Conservation (phyloP, 1,284 basidiomycete genomes). For the Gymnopus androsaceus region DNA sequence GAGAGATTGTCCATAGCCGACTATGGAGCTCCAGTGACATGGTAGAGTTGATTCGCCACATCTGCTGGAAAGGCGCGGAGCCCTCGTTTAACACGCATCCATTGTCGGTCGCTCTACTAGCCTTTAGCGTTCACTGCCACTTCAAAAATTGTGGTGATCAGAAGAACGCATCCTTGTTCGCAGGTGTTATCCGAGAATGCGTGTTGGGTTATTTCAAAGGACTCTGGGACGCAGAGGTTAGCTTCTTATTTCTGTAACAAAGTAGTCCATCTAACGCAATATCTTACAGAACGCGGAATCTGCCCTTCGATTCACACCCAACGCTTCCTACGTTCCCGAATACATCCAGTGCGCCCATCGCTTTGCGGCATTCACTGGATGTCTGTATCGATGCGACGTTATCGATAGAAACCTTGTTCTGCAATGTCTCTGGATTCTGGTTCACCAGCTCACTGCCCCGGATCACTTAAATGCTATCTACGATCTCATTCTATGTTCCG, state of each 20-base stretch:
- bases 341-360: slow-evolving; percentile 29
- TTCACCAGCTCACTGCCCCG: slow-evolving; percentile 25
- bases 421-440: slow-evolving; percentile 28
- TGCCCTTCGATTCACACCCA: background rate
- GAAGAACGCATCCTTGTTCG: slow-evolving; percentile 27
- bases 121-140: slow-evolving; percentile 26
- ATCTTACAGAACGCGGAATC: background rate
- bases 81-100: slow-evolving; percentile 10
- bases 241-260: slow-evolving; percentile 15
- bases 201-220: slow-evolving; percentile 31
- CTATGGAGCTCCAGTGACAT: slow-evolving; percentile 15
- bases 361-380: slow-evolving; percentile 33
- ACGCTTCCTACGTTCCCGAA: slow-evolving; percentile 12
- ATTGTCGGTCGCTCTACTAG: slow-evolving; percentile 27
- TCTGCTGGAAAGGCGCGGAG: slow-evolving; percentile 24
- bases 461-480: slow-evolving; percentile 33
- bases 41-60: slow-evolving; percentile 25
- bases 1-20: background rate
- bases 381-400: slow-evolving; percentile 30
- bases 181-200: slow-evolving; percentile 27
- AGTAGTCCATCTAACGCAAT: slow-evolving; percentile 4
- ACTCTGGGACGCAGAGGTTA: slow-evolving; percentile 34
- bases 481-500: background rate
- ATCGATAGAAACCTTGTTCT: slow-evolving; percentile 23
- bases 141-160: slow-evolving; percentile 23